Evolutionary conservation across 108 stramenopile genomes (phyloP).

Genomic region (Cyclotella atomus): DNA sequence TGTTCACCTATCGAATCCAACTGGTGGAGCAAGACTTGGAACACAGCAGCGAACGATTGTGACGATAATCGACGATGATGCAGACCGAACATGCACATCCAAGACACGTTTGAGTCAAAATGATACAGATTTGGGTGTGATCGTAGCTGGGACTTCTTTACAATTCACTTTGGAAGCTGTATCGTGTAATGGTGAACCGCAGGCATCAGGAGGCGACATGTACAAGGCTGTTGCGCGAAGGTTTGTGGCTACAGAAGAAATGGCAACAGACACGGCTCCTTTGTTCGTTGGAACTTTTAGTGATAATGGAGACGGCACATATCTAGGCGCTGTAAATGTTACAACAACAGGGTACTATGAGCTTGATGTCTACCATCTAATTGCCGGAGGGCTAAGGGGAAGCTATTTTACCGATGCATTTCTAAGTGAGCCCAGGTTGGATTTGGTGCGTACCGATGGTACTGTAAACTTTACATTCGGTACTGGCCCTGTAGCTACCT

Average conservation of each 20-base stretch:
- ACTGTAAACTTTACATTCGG: conserved; percentile 50
- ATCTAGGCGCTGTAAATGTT: conserved; percentile 24
- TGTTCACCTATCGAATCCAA: conserved; percentile 41
- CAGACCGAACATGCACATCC: conserved; percentile 22
- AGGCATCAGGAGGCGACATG: conserved; percentile 36
- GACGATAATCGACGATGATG: conserved; percentile 66
- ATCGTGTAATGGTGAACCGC: conserved; percentile 18
- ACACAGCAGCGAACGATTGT: conserved; percentile 53
- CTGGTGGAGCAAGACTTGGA: conserved; percentile 34
- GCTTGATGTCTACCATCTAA: conserved; percentile 31
- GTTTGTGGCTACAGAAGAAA: not conserved
- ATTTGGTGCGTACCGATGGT: conserved; percentile 40
- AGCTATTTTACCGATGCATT: conserved; percentile 48
- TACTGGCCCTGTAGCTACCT: conserved; percentile 30
- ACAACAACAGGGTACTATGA: conserved; percentile 42
- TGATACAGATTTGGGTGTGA: conserved; percentile 12
- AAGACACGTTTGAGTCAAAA: conserved; percentile 16
- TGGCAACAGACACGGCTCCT: conserved; percentile 7
- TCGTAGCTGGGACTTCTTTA: conserved; percentile 27
- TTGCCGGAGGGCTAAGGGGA: conserved; percentile 50
- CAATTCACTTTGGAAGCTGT: conserved; percentile 31
- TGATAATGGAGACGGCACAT: conserved; percentile 42
- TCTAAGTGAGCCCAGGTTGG: conserved; percentile 26
- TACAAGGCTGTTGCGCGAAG: conserved; percentile 37
- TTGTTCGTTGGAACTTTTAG: conserved; percentile 18